These are phyloP conservation scores for Epichloe glyceriae DNA, from an alignment of 2,329 filamentous ascomycete genomes.

Conservation along the genomic window DNA sequence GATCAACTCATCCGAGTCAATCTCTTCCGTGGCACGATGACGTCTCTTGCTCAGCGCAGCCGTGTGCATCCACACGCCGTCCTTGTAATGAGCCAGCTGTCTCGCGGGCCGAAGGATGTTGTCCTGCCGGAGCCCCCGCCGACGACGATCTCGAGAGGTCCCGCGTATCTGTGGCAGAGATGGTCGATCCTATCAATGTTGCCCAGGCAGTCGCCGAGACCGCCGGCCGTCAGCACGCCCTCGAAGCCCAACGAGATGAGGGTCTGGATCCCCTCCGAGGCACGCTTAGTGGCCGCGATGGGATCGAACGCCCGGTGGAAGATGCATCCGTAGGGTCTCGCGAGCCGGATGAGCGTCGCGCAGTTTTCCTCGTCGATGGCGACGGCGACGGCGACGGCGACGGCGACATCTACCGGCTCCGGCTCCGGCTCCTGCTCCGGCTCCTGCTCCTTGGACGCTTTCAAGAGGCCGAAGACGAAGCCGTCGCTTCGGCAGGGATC, in stretches of 20 bases:
- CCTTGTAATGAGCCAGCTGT: constrained; percentile 13
- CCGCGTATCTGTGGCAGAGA: constrained; percentile 19
- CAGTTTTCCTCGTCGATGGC: constrained; percentile 29
- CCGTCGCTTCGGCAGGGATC: constrained; percentile 32
- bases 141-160: constrained; percentile 33
- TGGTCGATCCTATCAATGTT: constrained; percentile 25
- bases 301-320: constrained; percentile 46
- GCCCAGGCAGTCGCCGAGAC: constrained; percentile 25
- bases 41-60: constrained; percentile 17
- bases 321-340: constrained; percentile 31
- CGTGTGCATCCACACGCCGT: constrained; percentile 33
- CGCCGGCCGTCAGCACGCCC: constrained; percentile 41
- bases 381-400: constrained; percentile 2
- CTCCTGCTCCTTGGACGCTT: no score
- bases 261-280: constrained; percentile 16
- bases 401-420: no score
- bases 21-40: constrained; percentile 11
- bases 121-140: constrained; percentile 37
- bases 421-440: no score
- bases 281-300: constrained; percentile 19
- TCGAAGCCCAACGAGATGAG: constrained; percentile 33
- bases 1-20: constrained; percentile 15
- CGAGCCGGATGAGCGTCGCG: constrained; percentile 25
- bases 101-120: constrained; percentile 22
- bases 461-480: constrained; percentile 42